Conservation (phyloP, 2,329 filamentous ascomycete species). For the Pseudogymnoascus sp. region DNA sequence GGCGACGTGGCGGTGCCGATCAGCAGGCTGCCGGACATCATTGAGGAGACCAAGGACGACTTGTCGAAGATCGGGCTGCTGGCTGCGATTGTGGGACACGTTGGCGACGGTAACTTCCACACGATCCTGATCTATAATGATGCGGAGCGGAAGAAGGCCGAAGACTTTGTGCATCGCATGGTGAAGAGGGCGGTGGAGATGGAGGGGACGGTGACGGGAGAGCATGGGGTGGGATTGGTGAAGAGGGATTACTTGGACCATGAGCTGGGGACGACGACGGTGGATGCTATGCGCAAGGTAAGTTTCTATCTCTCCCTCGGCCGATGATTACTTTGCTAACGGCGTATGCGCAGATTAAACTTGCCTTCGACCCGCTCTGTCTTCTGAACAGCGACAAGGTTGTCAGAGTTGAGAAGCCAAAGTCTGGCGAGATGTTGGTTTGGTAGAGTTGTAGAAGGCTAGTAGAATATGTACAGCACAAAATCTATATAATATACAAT, state of each 20-base stretch:
- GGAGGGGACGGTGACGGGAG: conserved; percentile 78
- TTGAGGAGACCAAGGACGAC: conserved; percentile 65
- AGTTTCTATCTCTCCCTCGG: conserved; percentile 21
- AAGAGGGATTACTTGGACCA: conserved; percentile 78
- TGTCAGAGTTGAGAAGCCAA: conserved; percentile 50
- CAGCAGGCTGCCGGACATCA: conserved; percentile 62
- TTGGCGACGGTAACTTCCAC: conserved; percentile 75
- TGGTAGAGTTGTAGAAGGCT: conserved; percentile 30
- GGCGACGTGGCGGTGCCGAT: conserved; percentile 82
- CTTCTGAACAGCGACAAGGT: conserved; percentile 61
- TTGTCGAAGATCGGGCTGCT: conserved; percentile 49
- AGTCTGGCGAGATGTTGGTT: conserved; percentile 37
- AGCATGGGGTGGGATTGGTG: conserved; percentile 76
- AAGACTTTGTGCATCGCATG: conserved; percentile 71
- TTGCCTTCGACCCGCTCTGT: conserved; percentile 68
- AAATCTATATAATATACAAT: neutral
- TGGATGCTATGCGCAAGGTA: conserved; percentile 77
- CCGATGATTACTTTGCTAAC: neutral
- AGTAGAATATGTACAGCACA: neutral
- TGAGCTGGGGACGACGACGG: conserved; percentile 65
- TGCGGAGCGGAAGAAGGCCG: conserved; percentile 57
- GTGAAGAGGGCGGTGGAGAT: conserved; percentile 77
- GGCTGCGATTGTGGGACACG: conserved; percentile 61
- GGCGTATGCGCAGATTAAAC: conserved; percentile 53
- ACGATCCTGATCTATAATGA: conserved; percentile 57